Conservation (phyloP, 1,284 basidiomycete genomes). For the Thecaphora frezii region DNA sequence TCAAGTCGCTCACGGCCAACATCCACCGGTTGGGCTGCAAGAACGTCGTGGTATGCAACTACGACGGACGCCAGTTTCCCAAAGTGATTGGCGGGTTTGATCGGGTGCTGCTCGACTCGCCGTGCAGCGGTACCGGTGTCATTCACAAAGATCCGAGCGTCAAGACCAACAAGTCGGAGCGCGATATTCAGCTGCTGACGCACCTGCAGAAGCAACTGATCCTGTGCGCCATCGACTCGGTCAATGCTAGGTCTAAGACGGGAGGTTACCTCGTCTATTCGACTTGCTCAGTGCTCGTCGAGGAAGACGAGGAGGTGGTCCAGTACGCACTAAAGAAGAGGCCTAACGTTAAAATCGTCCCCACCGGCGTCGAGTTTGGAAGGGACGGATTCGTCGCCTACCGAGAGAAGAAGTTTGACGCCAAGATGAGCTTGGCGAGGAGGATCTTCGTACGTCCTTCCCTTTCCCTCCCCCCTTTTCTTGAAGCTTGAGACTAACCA, state of each 20-base stretch:
- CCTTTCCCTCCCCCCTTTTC: conserved; percentile 62
- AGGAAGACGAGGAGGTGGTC: conserved; percentile 97
- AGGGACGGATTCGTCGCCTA: conserved; percentile 86
- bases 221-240: conserved; percentile 95
- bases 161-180: conserved; percentile 95
- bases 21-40: conserved; percentile 96
- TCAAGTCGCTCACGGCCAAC: conserved; percentile 95
- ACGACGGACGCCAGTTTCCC: conserved; percentile 98
- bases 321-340: conserved; percentile 97
- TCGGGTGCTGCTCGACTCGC: conserved; percentile 91
- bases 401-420: conserved; percentile 83
- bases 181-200: conserved; percentile 84
- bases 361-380: conserved; percentile 90
- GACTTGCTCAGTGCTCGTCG: conserved; percentile 95
- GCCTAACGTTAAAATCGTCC: conserved; percentile 90
- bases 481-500: neutral
- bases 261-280: conserved; percentile 97
- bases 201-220: conserved; percentile 99
- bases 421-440: conserved; percentile 65
- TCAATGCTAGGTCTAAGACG: conserved; percentile 82
- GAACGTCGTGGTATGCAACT: conserved; percentile 95
- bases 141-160: conserved; percentile 97
- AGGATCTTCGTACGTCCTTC: conserved; percentile 42
- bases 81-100: conserved; percentile 99
- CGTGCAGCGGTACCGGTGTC: conserved; percentile 96